phyloP scores from a whole-genome alignment of 768 basidiomycete species.

The Leucocoprinus leucothites region DNA sequence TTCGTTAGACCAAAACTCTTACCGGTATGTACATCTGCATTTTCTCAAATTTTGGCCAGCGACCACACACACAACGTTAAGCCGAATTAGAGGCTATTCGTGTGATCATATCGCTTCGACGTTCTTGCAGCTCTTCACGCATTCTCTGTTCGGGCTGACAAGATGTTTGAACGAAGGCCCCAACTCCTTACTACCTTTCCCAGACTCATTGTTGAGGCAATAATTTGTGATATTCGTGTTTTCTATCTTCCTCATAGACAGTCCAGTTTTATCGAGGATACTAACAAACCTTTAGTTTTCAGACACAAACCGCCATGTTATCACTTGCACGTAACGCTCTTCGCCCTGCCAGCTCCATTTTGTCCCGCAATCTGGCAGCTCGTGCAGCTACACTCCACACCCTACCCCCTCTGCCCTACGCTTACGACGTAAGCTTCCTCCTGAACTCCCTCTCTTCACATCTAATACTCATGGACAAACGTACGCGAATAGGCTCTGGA shows the following conservation, averaged over 20 bases:
- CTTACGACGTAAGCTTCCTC: slow-evolving; percentile 49
- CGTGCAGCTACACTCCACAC: slow-evolving; percentile 30
- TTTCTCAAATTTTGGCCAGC: neutral
- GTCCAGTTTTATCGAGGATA: neutral
- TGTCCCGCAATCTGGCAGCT: slow-evolving; percentile 2
- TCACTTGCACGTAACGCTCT: slow-evolving; percentile 8
- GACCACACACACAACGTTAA: neutral
- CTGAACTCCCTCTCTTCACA: neutral
- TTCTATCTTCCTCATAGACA: too few species aligned
- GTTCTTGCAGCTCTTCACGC: too few species aligned
- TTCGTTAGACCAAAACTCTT: neutral
- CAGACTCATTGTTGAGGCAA: too few species aligned
- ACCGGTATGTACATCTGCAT: neutral
- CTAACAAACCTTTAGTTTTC: neutral
- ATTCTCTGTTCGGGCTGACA: too few species aligned
- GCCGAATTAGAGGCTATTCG: too few species aligned
- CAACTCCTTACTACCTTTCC: too few species aligned
- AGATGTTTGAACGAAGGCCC: too few species aligned
- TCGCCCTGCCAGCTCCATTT: neutral
- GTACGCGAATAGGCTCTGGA: slow-evolving; percentile 60
- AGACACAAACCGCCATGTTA: neutral
- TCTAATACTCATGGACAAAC: neutral
- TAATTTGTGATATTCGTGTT: too few species aligned
- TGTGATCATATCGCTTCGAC: too few species aligned
- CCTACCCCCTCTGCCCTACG: slow-evolving; percentile 73